Evolutionary conservation across 176 grass and related monocot species (phyloP).

Genomic region (Zea mays): DNA sequence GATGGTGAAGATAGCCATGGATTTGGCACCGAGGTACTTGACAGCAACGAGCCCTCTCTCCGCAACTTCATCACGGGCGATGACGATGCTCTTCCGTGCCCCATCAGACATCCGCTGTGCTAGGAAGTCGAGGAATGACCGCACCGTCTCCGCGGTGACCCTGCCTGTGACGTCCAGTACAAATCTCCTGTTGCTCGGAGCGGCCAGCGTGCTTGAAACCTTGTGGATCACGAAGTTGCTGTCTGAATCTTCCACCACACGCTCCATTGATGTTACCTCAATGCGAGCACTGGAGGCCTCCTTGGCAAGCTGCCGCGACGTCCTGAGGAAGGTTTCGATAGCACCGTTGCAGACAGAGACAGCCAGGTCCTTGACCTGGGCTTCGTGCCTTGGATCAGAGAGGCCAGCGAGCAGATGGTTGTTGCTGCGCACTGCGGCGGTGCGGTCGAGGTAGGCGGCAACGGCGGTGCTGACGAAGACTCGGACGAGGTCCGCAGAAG

Average conservation of each 20-base stretch:
- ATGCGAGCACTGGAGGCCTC: slow-evolving; percentile 20
- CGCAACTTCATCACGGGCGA: slow-evolving; percentile 46
- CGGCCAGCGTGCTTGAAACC: slow-evolving; percentile 60
- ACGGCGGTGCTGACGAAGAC: slow-evolving; percentile 76
- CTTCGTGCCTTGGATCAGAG: slow-evolving; percentile 65
- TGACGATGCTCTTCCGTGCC: slow-evolving; percentile 45
- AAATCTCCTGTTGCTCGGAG: slow-evolving; percentile 67
- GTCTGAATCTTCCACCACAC: neutral
- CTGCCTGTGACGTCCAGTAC: slow-evolving; percentile 84
- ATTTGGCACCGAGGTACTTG: slow-evolving; percentile 69
- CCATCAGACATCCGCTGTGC: slow-evolving; percentile 51
- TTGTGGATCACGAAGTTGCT: slow-evolving; percentile 28
- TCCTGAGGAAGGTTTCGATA: slow-evolving; percentile 73
- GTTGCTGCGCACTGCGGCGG: slow-evolving; percentile 31
- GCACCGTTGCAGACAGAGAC: slow-evolving; percentile 87
- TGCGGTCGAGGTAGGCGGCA: slow-evolving; percentile 63
- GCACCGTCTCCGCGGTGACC: slow-evolving; percentile 65
- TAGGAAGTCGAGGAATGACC: slow-evolving; percentile 78
- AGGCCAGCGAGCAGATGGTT: slow-evolving; percentile 41
- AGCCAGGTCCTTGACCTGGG: slow-evolving; percentile 73
- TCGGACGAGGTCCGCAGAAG: slow-evolving; percentile 60
- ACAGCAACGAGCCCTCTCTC: slow-evolving; percentile 56
- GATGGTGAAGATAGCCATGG: slow-evolving; percentile 68
- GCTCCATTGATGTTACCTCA: neutral
- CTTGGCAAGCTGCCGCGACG: slow-evolving; percentile 54